phyloP scores from a whole-genome alignment of 345 rosid species.

The Linum lewisii region DNA sequence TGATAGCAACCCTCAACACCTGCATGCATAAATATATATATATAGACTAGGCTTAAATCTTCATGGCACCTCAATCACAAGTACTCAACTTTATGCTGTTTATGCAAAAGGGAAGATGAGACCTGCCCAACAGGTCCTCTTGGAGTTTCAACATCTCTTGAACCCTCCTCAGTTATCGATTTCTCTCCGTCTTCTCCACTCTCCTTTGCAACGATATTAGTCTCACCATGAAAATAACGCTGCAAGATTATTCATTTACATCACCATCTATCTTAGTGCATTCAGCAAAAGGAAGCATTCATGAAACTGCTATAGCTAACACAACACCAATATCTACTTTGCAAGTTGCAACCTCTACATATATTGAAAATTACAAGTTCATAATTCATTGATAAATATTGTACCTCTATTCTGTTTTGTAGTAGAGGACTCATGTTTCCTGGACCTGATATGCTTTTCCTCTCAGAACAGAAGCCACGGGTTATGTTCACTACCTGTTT shows the following conservation, averaged over 20 bases:
- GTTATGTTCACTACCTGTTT: constrained; percentile 29
- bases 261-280: no score
- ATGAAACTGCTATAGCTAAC: no score
- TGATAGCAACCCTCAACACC: constrained; percentile 39
- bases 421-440: constrained; percentile 14
- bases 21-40: constrained; percentile 11
- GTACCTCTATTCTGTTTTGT: constrained; percentile 39
- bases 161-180: constrained; percentile 13
- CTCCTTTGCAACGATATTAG: constrained; percentile 7
- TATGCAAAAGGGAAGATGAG: background rate
- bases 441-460: constrained; percentile 10
- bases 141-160: constrained; percentile 20
- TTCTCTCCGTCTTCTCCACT: constrained; percentile 6
- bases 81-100: background rate
- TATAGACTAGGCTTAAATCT: background rate
- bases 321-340: background rate
- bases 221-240: constrained; percentile 8
- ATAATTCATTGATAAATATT: background rate
- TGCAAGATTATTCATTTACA: constrained; percentile 6
- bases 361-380: no score
- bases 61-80: background rate
- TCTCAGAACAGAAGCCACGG: constrained; percentile 18
- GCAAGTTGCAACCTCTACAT: background rate
- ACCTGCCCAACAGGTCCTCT: constrained; percentile 35
- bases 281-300: no score